Evolutionary conservation across 2,329 filamentous ascomycete species (phyloP).

Genomic region (Shiraia sp.): DNA sequence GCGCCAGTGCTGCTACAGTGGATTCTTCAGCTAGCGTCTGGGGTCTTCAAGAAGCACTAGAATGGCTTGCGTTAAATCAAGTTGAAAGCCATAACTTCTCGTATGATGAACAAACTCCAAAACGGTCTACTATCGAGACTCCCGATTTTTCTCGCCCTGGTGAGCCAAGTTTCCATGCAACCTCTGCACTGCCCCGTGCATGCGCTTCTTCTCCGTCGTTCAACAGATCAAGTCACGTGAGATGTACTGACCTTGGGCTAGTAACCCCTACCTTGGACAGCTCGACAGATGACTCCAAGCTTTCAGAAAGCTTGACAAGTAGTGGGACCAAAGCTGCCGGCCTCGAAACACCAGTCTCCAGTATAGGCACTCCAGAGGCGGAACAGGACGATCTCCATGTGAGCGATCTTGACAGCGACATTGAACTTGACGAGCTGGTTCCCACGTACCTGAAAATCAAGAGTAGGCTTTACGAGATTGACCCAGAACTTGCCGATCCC

Average conservation of each 20-base stretch:
- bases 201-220: too few species aligned
- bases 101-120: conserved; percentile 58
- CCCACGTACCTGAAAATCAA: conserved; percentile 79
- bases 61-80: conserved; percentile 86
- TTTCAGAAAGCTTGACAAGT: too few species aligned
- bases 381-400: conserved; percentile 44
- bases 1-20: conserved; percentile 38
- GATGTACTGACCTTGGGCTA: too few species aligned
- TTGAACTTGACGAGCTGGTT: conserved; percentile 58
- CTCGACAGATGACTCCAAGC: too few species aligned
- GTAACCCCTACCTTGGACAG: too few species aligned
- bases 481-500: conserved; percentile 61
- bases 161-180: conserved; percentile 13
- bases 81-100: conserved; percentile 69
- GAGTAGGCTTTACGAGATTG: conserved; percentile 53
- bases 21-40: conserved; percentile 68
- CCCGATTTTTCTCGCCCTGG: conserved; percentile 31
- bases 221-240: too few species aligned
- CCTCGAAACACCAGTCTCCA: background rate
- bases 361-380: conserved; percentile 3
- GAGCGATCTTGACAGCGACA: conserved; percentile 55
- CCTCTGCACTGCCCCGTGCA: too few species aligned
- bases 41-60: conserved; percentile 84
- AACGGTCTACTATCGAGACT: conserved; percentile 18
- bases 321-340: too few species aligned